phyloP scores from a whole-genome alignment of 345 rosid genomes.

The Gossypium mustelinum region DNA sequence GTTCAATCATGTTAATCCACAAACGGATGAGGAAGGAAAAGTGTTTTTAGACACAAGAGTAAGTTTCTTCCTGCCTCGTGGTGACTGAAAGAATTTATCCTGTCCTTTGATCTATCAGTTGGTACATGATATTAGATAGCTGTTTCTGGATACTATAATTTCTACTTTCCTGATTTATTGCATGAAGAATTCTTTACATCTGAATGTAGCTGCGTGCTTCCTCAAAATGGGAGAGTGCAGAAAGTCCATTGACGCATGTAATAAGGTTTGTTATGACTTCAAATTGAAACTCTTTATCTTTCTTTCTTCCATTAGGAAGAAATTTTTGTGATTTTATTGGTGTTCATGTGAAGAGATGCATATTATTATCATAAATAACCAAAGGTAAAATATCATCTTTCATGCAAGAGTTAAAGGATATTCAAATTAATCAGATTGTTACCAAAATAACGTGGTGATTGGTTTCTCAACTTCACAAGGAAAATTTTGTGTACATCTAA shows the following conservation, averaged over 20 bases:
- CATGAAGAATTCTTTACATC: slow-evolving; percentile 64
- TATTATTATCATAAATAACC: not conserved
- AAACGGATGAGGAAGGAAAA: slow-evolving; percentile 93
- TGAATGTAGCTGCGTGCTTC: slow-evolving; percentile 87
- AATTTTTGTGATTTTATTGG: not conserved
- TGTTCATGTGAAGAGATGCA: not conserved
- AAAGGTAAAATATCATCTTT: not conserved
- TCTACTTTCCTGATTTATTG: slow-evolving; percentile 7
- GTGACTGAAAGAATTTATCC: not conserved
- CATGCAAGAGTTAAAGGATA: not conserved
- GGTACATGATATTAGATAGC: slow-evolving; percentile 4
- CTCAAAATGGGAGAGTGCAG: slow-evolving; percentile 87
- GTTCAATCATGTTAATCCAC: slow-evolving; percentile 97
- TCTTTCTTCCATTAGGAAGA: not conserved
- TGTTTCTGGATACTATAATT: slow-evolving; percentile 1
- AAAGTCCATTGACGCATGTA: slow-evolving; percentile 79
- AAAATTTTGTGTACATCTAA: not conserved
- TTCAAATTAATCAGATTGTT: not conserved
- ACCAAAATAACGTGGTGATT: not conserved
- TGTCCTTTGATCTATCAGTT: slow-evolving; percentile 2
- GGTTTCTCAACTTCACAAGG: slow-evolving; percentile 1
- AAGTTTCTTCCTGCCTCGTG: slow-evolving; percentile 21
- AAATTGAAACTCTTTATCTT: not conserved
- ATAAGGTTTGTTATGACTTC: slow-evolving; percentile 52
- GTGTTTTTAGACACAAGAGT: slow-evolving; percentile 69